Evolutionary conservation across 2,329 filamentous ascomycete genomes (phyloP).

Genomic region (Dothistroma septosporum): DNA sequence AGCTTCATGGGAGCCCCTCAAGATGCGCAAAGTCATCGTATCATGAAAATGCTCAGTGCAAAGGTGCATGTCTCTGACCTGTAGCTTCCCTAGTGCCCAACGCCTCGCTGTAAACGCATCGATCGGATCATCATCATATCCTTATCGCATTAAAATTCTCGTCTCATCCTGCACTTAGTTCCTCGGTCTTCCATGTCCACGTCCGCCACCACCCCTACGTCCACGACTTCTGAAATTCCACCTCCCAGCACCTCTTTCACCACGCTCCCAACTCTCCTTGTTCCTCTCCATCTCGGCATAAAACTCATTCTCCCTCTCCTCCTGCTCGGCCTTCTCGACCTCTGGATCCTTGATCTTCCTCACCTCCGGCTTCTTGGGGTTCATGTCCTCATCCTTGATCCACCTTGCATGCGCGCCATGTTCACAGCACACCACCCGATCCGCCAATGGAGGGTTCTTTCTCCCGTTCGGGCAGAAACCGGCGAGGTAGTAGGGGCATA

Average conservation of each 20-base stretch:
- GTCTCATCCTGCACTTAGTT: not conserved
- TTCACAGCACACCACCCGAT: slow-evolving; percentile 56
- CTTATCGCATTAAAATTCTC: slow-evolving; percentile 7
- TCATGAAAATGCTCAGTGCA: no score
- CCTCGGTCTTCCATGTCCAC: slow-evolving; percentile 7
- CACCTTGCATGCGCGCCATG: slow-evolving; percentile 80
- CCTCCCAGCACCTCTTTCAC: slow-evolving; percentile 37
- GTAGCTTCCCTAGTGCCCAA: not conserved
- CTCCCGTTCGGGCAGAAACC: slow-evolving; percentile 87
- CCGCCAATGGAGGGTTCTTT: slow-evolving; percentile 32
- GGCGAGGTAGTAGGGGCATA: slow-evolving; percentile 83
- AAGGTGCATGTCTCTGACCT: no score
- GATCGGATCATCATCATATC: not conserved
- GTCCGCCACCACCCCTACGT: slow-evolving; percentile 41
- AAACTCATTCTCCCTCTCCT: slow-evolving; percentile 52
- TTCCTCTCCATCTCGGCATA: slow-evolving; percentile 52
- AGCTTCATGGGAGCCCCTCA: no score
- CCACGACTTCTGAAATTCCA: slow-evolving; percentile 44
- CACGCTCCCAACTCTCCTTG: slow-evolving; percentile 43
- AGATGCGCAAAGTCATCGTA: no score
- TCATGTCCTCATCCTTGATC: slow-evolving; percentile 61
- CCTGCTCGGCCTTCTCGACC: slow-evolving; percentile 61
- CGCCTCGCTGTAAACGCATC: slow-evolving; percentile 12
- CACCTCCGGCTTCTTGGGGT: slow-evolving; percentile 51
- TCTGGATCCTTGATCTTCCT: slow-evolving; percentile 68